Base-by-base conservation (phyloP, 1,284 basidiomycete species). In the Uromyces viciae-fabae region DNA sequence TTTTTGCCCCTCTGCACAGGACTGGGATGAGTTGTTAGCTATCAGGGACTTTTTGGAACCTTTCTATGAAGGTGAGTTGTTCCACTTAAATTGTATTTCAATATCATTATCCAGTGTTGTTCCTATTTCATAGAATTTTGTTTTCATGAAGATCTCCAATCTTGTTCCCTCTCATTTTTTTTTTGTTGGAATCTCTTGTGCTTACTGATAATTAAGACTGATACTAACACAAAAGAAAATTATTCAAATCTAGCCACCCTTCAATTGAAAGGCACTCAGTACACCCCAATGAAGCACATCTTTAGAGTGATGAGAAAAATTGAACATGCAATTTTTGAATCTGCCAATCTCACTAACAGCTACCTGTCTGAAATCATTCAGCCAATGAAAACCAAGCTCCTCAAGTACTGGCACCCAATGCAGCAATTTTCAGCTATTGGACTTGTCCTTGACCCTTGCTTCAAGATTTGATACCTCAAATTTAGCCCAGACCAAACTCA, bases 341-440 rank as follows among this genome's bases (percentile, higher is more conserved):
- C 64, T 56, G 17, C n/a, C 4, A 43, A 1, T 42, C 46, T 49
- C 46, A 11, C 11, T 49, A 49, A 49, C 46, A 49, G 11, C 46
- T 49, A 49, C 5, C 7, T 68, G 3, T 25, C 7, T n/a, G n/a
- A 68, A 31, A 28, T 62, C 9, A 62, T 62, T 62, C 28, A 25
- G 22, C 58, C 58, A 31, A 62, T 62, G 58, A 62, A 62, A 31
- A 33, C 31, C 14, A 62, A 62, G 36, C 36, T 49, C 46, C 46
- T 62, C 25, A 64, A 64, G 33, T 64, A 64, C 60, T 64, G 31
- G 60, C 8, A 38, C 2, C 33, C 60, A 64, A 64, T 64, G 60
- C 3, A 38, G 28, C 17, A 64, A 38, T 8, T 64, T 11, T 2
- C 60, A 4, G 60, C 33, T 15, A 28, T 64, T 38, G 60, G 60